phyloP scores from a whole-genome alignment of 306 rosid species.

The Trichosanthes cucumerina region DNA sequence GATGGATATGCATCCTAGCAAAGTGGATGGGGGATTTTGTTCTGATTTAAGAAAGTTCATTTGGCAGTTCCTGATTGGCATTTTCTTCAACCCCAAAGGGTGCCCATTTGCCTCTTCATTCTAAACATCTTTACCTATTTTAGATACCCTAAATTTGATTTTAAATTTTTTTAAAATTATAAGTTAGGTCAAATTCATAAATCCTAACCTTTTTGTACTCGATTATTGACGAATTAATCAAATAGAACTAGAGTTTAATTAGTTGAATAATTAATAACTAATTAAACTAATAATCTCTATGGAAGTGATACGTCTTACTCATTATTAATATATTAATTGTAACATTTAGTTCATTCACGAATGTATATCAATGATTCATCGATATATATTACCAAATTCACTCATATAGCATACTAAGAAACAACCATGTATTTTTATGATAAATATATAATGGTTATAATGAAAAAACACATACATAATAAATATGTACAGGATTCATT shows the following conservation, averaged over 20 bases:
- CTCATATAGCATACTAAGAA: neutral
- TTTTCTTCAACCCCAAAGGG: slow-evolving; percentile 17
- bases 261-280: neutral
- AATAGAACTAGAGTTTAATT: neutral
- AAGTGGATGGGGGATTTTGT: slow-evolving; percentile 20
- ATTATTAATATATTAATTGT: neutral
- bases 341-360: neutral
- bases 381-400: neutral
- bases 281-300: neutral
- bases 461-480: no score
- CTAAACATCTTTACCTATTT: neutral
- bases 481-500: neutral
- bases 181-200: neutral
- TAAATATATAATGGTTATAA: neutral
- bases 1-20: slow-evolving; percentile 23
- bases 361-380: neutral
- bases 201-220: neutral
- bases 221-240: neutral
- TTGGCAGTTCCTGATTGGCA: slow-evolving; percentile 40
- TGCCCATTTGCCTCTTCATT: neutral
- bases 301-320: neutral
- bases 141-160: neutral
- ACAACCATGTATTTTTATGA: neutral
- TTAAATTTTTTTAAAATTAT: no score
- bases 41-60: slow-evolving; percentile 22